Conservation (phyloP, 1,139 yeast species). For the Waltiozyma sp. region DNA sequence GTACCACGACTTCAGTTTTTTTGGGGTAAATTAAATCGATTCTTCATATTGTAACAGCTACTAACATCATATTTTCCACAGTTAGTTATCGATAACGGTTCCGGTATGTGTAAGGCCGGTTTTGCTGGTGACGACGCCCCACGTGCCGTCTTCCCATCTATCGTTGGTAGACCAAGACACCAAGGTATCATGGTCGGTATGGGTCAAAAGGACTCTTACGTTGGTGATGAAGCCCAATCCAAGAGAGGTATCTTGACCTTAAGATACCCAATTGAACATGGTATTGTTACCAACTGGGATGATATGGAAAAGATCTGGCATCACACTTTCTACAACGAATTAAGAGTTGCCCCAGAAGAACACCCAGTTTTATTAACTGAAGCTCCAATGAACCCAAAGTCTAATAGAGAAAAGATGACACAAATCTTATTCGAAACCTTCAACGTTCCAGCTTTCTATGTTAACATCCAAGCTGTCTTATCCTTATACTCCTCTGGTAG, state of each 20-base stretch:
- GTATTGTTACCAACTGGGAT: constrained; percentile 99
- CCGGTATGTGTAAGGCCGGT: constrained; percentile 99
- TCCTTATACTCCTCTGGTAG: constrained; percentile 98
- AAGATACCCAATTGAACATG: constrained; percentile 99
- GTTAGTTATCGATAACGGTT: constrained; percentile 95
- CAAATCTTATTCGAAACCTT: constrained; percentile 98
- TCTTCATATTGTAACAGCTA: constrained; percentile 2
- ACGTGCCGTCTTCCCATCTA: constrained; percentile 99
- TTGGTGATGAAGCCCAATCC: constrained; percentile 99
- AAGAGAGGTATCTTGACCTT: constrained; percentile 99
- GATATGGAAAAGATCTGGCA: constrained; percentile 99
- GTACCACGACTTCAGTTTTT: too few species aligned
- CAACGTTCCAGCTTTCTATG: constrained; percentile 99
- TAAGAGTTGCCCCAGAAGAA: constrained; percentile 98
- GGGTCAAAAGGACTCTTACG: constrained; percentile 99
- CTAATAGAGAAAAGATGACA: constrained; percentile 99
- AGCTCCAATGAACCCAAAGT: constrained; percentile 99
- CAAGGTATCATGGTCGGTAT: constrained; percentile 99
- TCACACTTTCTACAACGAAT: constrained; percentile 94
- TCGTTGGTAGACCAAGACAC: constrained; percentile 99
- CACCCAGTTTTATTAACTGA: constrained; percentile 97
- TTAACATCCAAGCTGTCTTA: constrained; percentile 95
- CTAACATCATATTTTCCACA: constrained; percentile 5
- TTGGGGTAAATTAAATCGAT: too few species aligned
- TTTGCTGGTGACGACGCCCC: constrained; percentile 99